Conservation (phyloP, 805 yeast species). For the Yarrowia yakushimensis region DNA sequence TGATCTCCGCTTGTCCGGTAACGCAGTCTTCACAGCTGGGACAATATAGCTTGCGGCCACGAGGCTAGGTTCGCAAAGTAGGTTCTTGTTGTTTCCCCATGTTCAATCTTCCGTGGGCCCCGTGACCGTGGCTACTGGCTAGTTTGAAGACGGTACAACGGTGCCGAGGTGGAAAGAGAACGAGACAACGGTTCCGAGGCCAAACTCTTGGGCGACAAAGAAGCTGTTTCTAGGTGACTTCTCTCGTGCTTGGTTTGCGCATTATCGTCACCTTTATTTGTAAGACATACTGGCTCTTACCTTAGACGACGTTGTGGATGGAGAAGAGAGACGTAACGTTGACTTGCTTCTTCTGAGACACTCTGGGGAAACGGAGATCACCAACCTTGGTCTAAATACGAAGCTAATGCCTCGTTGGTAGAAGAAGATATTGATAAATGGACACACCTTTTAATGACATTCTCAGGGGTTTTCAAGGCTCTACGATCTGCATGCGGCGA, state of each 20-base stretch:
- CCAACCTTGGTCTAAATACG: neutral
- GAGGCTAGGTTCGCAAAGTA: neutral
- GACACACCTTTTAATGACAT: neutral
- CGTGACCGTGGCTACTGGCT: conserved; percentile 9
- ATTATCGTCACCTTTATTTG: neutral
- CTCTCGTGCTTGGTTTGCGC: neutral
- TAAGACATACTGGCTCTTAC: too few relatives aligned
- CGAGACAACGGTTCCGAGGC: neutral
- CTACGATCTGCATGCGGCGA: conserved; percentile 9
- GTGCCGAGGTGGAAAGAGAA: neutral
- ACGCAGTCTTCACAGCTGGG: neutral
- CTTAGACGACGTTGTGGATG: neutral
- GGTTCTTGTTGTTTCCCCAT: neutral
- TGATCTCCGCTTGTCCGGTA: conserved; percentile 11
- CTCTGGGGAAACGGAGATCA: neutral
- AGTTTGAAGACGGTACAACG: neutral
- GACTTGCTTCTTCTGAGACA: neutral
- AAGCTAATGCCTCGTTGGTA: too few relatives aligned
- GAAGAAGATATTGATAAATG: too few relatives aligned
- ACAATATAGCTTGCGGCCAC: neutral
- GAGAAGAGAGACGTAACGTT: neutral
- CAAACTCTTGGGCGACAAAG: too few relatives aligned
- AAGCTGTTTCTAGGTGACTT: neutral
- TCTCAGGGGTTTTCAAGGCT: neutral
- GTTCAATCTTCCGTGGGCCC: neutral